A percentile compares a stretch with the other conserved stretches of the same genome.
Conservation (phyloP, 2,329 filamentous ascomycete species). For the Diaporthe sp. region DNA sequence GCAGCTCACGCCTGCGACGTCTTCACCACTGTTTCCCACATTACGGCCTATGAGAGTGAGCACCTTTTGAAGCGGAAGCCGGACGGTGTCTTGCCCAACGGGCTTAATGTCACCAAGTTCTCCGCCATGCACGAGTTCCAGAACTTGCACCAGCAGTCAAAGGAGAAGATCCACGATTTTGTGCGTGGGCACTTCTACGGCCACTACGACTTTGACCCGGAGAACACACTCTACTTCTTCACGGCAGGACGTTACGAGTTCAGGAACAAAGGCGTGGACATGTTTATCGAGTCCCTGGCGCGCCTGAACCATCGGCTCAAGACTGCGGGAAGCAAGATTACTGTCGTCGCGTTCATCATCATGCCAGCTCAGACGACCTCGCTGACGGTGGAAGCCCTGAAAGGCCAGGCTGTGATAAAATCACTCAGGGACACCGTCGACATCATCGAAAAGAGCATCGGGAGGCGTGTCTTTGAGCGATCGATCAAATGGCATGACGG, state of each 20-base stretch:
- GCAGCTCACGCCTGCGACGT: slow-evolving; percentile 94
- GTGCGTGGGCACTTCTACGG: slow-evolving; percentile 98
- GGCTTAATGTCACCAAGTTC: slow-evolving; percentile 98
- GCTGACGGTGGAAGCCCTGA: slow-evolving; percentile 93
- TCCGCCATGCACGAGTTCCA: slow-evolving; percentile 99
- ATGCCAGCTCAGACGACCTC: slow-evolving; percentile 98
- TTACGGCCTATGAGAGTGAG: slow-evolving; percentile 98
- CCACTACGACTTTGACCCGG: slow-evolving; percentile 95
- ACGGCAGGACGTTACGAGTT: slow-evolving; percentile 98
- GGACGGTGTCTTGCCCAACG: slow-evolving; percentile 95
- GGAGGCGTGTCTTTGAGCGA: slow-evolving; percentile 93
- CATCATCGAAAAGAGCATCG: slow-evolving; percentile 92
- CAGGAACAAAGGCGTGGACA: slow-evolving; percentile 98
- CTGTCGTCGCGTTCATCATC: slow-evolving; percentile 97
- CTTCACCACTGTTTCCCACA: slow-evolving; percentile 98
- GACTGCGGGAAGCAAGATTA: slow-evolving; percentile 86
- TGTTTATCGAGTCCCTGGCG: slow-evolving; percentile 98
- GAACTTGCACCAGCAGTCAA: slow-evolving; percentile 95
- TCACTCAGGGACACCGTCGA: slow-evolving; percentile 93
- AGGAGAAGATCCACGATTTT: slow-evolving; percentile 98
- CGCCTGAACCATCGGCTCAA: slow-evolving; percentile 96
- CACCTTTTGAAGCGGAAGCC: slow-evolving; percentile 97
- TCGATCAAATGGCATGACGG: slow-evolving; percentile 97
- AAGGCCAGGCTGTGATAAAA: slow-evolving; percentile 98
- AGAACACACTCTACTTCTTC: slow-evolving; percentile 98